These are phyloP conservation scores for Xylaria nigripes DNA, from an alignment of 495 filamentous ascomycete species.

Conservation along the genomic window DNA sequence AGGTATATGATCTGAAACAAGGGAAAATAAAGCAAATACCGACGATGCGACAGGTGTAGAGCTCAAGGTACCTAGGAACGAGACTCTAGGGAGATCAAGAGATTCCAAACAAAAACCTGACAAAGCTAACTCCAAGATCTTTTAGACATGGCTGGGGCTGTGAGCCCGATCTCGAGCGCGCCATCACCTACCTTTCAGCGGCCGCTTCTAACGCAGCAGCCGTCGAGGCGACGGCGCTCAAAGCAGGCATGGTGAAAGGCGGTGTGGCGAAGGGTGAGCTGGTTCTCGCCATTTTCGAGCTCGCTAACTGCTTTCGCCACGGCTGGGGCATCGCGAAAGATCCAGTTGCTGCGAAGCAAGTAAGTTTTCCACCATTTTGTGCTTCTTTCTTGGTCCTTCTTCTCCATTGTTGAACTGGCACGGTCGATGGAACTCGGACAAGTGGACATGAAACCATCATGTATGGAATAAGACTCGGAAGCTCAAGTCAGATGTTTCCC, in stretches of 20 bases:
- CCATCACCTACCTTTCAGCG: conserved; percentile 72
- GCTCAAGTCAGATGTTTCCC: background rate
- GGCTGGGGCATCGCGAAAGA: conserved; percentile 93
- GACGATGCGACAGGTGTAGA: background rate
- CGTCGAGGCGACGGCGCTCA: conserved; percentile 74
- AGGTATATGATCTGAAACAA: background rate
- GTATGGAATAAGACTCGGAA: background rate
- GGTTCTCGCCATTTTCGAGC: conserved; percentile 92
- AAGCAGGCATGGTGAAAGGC: conserved; percentile 82
- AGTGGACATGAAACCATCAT: background rate
- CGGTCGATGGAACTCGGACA: background rate
- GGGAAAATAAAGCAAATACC: background rate
- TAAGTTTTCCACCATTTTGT: conserved; percentile 17
- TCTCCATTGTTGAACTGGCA: background rate
- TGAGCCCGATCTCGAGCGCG: conserved; percentile 57
- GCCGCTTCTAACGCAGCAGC: conserved; percentile 87
- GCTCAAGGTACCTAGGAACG: background rate
- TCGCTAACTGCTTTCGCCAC: conserved; percentile 91
- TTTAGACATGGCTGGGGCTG: conserved; percentile 91
- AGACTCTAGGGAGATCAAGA: background rate
- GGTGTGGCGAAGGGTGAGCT: conserved; percentile 94
- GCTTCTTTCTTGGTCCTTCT: background rate
- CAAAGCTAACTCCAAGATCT: conserved; percentile 13
- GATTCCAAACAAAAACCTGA: background rate
- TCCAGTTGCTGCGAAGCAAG: conserved; percentile 67